Percentiles rank a stretch among this genome's conserved stretches.
phyloP scores from a whole-genome alignment of 805 yeast species.

The Candida quercuum region DNA sequence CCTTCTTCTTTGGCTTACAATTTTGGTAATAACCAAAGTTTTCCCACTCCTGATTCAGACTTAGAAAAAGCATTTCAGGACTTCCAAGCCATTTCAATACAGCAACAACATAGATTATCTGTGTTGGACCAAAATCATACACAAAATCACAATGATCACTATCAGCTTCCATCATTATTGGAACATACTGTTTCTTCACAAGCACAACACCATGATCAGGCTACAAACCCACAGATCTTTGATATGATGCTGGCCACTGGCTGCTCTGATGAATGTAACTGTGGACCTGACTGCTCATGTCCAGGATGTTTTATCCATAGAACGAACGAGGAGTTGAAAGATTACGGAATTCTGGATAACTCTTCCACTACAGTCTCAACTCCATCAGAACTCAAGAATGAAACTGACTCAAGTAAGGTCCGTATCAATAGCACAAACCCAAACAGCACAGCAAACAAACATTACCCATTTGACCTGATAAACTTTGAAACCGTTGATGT shows the following conservation, averaged over 20 bases:
- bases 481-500: constrained; percentile 19
- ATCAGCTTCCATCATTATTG: too few species aligned
- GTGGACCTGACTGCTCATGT: constrained; percentile 23
- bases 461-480: background rate
- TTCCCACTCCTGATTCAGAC: too few species aligned
- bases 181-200: background rate
- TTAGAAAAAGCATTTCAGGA: too few species aligned
- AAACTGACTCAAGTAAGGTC: background rate
- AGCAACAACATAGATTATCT: too few species aligned
- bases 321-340: constrained; percentile 20
- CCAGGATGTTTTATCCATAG: constrained; percentile 24
- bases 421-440: too few species aligned
- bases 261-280: constrained; percentile 21
- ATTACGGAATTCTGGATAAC: constrained; percentile 17
- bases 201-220: background rate
- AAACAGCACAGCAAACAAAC: background rate
- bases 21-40: too few species aligned
- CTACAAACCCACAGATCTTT: constrained; percentile 3
- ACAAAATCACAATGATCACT: too few species aligned
- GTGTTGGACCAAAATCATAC: too few species aligned
- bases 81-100: too few species aligned
- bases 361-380: constrained; percentile 14
- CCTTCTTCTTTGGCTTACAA: too few species aligned
- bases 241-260: constrained; percentile 19
- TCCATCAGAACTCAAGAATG: constrained; percentile 7